phyloP scores from a whole-genome alignment of 352 stramenopile species.

The Lagenidium giganteum region DNA sequence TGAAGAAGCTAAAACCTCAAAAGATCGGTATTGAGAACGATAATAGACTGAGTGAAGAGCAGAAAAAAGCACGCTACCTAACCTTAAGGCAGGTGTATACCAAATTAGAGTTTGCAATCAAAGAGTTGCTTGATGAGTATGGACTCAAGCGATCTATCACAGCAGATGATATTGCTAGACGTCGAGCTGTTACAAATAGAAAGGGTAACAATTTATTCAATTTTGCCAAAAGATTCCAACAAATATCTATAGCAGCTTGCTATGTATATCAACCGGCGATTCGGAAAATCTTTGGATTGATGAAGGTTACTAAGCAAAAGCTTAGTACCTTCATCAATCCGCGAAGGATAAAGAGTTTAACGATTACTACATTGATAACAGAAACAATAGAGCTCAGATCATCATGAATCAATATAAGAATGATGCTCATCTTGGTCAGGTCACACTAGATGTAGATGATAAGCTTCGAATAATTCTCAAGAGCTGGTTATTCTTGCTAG shows the following conservation, averaged over 20 bases:
- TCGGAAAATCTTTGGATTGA: slow-evolving; percentile 5
- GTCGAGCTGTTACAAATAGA: slow-evolving; percentile 4
- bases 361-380: slow-evolving; percentile 6
- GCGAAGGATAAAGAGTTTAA: slow-evolving; percentile 7
- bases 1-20: slow-evolving; percentile 6
- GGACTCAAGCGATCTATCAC: slow-evolving; percentile 5
- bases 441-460: slow-evolving; percentile 6
- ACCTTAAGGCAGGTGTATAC: slow-evolving; percentile 7
- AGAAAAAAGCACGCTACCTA: slow-evolving; percentile 7
- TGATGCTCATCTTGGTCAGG: slow-evolving; percentile 1
- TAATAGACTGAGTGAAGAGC: slow-evolving; percentile 4
- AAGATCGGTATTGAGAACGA: slow-evolving; percentile 9
- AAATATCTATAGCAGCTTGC: slow-evolving; percentile 6
- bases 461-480: slow-evolving; percentile 6
- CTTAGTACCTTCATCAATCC: neutral
- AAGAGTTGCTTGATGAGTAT: slow-evolving; percentile 6
- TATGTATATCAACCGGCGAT: slow-evolving; percentile 5
- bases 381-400: slow-evolving; percentile 5
- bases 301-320: slow-evolving; percentile 6
- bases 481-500: slow-evolving; percentile 8
- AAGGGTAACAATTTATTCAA: slow-evolving; percentile 8
- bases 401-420: slow-evolving; percentile 9
- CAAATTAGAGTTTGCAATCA: slow-evolving; percentile 6
- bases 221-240: slow-evolving; percentile 8
- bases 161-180: slow-evolving; percentile 5